Conservation (phyloP, 2,329 filamentous ascomycete genomes). For the Fusarium transvaalense region DNA sequence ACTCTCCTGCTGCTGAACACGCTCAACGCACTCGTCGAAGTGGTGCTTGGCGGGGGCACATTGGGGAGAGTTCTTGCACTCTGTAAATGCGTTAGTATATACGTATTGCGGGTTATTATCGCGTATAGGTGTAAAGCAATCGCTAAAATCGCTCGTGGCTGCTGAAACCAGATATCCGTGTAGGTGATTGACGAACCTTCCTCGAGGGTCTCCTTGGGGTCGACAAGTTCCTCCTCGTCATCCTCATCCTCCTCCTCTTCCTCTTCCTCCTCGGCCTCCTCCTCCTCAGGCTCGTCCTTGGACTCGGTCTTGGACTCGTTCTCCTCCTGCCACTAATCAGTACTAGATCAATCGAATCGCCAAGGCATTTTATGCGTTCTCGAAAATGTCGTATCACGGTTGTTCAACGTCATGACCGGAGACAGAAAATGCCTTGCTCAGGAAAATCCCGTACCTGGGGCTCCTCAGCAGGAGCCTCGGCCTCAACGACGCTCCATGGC, state of each 20-base stretch:
- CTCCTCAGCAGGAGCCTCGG: slow-evolving; percentile 76
- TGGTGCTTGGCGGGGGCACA: slow-evolving; percentile 95
- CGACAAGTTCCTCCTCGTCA: slow-evolving; percentile 85
- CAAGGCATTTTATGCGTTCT: slow-evolving; percentile 8
- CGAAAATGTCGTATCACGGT: slow-evolving; percentile 24
- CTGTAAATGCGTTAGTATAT: slow-evolving; percentile 62
- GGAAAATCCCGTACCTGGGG: slow-evolving; percentile 61
- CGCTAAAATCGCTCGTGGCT: slow-evolving; percentile 38
- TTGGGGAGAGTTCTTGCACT: slow-evolving; percentile 87
- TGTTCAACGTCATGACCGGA: slow-evolving; percentile 22
- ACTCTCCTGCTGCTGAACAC: slow-evolving; percentile 76
- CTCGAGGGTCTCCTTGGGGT: slow-evolving; percentile 89
- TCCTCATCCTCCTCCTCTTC: slow-evolving; percentile 71
- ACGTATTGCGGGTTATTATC: slow-evolving; percentile 22
- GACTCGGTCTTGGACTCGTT: slow-evolving; percentile 65
- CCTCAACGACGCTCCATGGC: slow-evolving; percentile 74
- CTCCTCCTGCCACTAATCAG: slow-evolving; percentile 53
- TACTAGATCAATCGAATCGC: slow-evolving; percentile 1
- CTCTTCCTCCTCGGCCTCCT: slow-evolving; percentile 60
- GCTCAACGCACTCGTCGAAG: slow-evolving; percentile 97
- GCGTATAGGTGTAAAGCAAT: slow-evolving; percentile 26
- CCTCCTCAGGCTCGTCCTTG: slow-evolving; percentile 52
- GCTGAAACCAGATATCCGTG: slow-evolving; percentile 3
- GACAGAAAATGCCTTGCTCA: slow-evolving; percentile 37
- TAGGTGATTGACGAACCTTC: slow-evolving; percentile 77